Evolutionary conservation across 768 basidiomycete species (phyloP), one percentile per base, ranked within the genome.

Genomic region (Sistotremastrum suecicum): DNA sequence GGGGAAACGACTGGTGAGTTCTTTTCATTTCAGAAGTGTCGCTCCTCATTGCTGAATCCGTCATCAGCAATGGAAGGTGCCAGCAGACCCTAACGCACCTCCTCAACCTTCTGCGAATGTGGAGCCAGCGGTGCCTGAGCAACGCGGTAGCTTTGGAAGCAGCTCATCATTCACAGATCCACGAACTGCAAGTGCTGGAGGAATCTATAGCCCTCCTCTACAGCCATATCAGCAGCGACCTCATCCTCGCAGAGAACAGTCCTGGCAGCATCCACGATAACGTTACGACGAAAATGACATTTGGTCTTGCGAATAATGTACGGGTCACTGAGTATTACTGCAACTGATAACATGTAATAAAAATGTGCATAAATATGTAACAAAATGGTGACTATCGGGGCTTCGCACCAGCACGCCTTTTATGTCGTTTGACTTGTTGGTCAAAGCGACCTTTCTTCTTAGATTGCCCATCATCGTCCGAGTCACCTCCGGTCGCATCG

Each of bases 1-100:
- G 56, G 86, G 87, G 0, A 70, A 75, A 42, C 77, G 78, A 73
- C 71, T 77, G 49, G 85, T 84, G 51, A 52, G 78, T 66, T n/a
- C 7, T 35, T 47, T 7, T n/a, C 33, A 12, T 29, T 32, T 34
- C 3, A 9, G 20, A 20, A 20, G 20, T 2, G 20, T 20, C 20
- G 20, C 20, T 20, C 20, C 20, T 43, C 34, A 39, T 39, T 20
- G 7, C 34, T 35, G 5, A 34, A 43, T 8, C 12, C 47, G 20
- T 20, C 20, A 20, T 20, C 20, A 20, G 20, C 20, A 20, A 20
- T 20, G 20, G 20, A 20, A 20, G 20, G 20, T 20, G 20, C 20
- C 20, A 20, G 20, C 20, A 20, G 20, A 20, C 20, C 20, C 20
- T 20, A 20, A 20, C 20, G 20, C 20, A 20, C 20, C 20, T 20